These are phyloP conservation scores for Flaveria sonorensis DNA, from an alignment of 129 eudicot genomes.

Conservation along the genomic window DNA sequence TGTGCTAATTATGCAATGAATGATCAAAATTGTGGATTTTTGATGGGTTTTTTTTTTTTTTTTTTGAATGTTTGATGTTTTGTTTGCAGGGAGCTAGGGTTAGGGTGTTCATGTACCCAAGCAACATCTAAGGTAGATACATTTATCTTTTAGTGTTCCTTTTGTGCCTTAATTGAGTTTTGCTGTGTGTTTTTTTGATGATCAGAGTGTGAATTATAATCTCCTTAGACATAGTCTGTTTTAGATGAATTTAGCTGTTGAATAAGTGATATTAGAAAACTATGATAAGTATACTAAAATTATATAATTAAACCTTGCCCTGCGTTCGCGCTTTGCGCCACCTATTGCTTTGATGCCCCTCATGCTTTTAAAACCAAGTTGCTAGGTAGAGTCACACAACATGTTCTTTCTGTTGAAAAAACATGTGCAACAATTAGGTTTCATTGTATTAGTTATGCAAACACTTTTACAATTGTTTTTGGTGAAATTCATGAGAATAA, in stretches of 20 bases:
- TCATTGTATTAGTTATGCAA: neutral
- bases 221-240: too few relatives aligned
- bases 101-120: slow-evolving; percentile 83
- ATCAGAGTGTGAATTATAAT: neutral
- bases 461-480: neutral
- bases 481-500: neutral
- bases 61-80: neutral
- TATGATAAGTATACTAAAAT: too few relatives aligned
- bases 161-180: neutral
- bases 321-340: too few relatives aligned
- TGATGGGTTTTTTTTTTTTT: too few relatives aligned
- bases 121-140: slow-evolving; percentile 69
- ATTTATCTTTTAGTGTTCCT: neutral
- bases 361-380: neutral
- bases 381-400: neutral
- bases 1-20: neutral
- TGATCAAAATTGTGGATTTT: neutral
- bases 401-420: neutral
- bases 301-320: too few relatives aligned
- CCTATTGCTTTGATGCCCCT: too few relatives aligned
- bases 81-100: slow-evolving; percentile 66
- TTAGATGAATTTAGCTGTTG: neutral
- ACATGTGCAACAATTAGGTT: neutral
- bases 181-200: neutral
- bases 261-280: too few relatives aligned